Evolutionary conservation across 140 eudicot species (phyloP).

Genomic region (Cichorium intybus): DNA sequence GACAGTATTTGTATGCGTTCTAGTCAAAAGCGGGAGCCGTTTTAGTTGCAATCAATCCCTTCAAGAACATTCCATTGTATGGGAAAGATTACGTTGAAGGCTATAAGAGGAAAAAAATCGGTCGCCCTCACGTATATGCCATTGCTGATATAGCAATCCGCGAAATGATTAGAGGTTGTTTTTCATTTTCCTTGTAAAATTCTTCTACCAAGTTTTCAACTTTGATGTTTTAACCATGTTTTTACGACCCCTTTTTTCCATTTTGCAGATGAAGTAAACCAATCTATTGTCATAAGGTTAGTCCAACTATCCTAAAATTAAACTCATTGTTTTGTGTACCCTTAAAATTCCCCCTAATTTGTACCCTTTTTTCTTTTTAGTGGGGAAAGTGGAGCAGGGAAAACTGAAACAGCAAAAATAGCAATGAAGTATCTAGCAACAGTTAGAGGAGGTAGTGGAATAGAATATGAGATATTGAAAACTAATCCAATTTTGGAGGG

Average conservation of each 20-base stretch:
- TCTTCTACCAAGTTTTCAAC: background rate
- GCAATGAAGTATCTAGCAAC: conserved; percentile 90
- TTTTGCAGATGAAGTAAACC: conserved; percentile 92
- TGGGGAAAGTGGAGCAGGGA: conserved; percentile 99
- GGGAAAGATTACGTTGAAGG: conserved; percentile 54
- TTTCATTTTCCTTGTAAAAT: conserved; percentile 2
- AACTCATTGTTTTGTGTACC: background rate
- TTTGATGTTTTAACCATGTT: background rate
- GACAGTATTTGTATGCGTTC: conserved; percentile 19
- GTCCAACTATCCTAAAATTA: conserved; percentile 22
- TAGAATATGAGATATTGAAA: conserved; percentile 67
- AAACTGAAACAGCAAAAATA: conserved; percentile 93
- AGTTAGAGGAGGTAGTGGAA: conserved; percentile 87
- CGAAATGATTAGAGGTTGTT: conserved; percentile 72
- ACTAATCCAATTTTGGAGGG: conserved; percentile 82
- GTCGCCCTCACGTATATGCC: conserved; percentile 78
- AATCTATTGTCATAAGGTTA: conserved; percentile 91
- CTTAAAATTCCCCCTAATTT: conserved; percentile 6
- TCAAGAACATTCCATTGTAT: conserved; percentile 63
- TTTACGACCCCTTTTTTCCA: background rate
- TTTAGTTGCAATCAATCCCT: conserved; percentile 79
- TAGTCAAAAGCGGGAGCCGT: conserved; percentile 89
- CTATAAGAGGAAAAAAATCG: conserved; percentile 57
- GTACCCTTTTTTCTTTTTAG: conserved; percentile 30
- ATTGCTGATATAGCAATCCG: conserved; percentile 69